phyloP scores from a whole-genome alignment of 2,329 filamentous ascomycete genomes.

The Aspergillus sp. region DNA sequence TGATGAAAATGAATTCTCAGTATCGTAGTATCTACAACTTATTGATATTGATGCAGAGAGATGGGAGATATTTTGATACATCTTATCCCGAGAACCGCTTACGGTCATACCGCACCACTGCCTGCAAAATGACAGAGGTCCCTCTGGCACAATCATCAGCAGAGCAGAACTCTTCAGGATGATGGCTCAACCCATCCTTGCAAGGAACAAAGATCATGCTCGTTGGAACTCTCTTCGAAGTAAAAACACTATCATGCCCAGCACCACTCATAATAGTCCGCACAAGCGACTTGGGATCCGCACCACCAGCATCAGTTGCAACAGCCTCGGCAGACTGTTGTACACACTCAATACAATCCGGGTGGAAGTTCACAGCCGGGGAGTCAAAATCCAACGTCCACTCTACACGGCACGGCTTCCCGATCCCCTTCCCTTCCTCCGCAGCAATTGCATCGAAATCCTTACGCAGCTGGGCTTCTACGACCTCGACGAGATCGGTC shows the following conservation, averaged over 20 bases:
- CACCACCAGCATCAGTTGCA: slow-evolving; percentile 50
- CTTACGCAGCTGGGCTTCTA: slow-evolving; percentile 56
- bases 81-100: slow-evolving; percentile 39
- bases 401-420: slow-evolving; percentile 54
- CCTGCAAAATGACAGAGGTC: slow-evolving; percentile 43
- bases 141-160: slow-evolving; percentile 60
- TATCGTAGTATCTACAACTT: background rate
- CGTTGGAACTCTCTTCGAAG: slow-evolving; percentile 59
- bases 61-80: background rate
- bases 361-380: slow-evolving; percentile 64
- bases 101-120: slow-evolving; percentile 36
- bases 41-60: background rate
- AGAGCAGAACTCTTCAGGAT: slow-evolving; percentile 62
- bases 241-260: slow-evolving; percentile 66
- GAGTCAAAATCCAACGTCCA: slow-evolving; percentile 63
- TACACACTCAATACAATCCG: slow-evolving; percentile 67
- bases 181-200: slow-evolving; percentile 62
- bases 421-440: slow-evolving; percentile 54
- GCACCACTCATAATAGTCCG: slow-evolving; percentile 61
- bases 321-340: slow-evolving; percentile 58
- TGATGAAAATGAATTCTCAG: slow-evolving; percentile 15
- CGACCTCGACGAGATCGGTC: slow-evolving; percentile 56
- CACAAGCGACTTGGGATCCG: slow-evolving; percentile 43
- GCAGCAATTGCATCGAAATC: slow-evolving; percentile 63
- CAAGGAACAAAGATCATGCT: slow-evolving; percentile 69